Evolutionary conservation across 225 moss, liverwort and hornwort species (phyloP), one percentile per base, ranked within the genome.

Genomic region (Neckera pumila): DNA sequence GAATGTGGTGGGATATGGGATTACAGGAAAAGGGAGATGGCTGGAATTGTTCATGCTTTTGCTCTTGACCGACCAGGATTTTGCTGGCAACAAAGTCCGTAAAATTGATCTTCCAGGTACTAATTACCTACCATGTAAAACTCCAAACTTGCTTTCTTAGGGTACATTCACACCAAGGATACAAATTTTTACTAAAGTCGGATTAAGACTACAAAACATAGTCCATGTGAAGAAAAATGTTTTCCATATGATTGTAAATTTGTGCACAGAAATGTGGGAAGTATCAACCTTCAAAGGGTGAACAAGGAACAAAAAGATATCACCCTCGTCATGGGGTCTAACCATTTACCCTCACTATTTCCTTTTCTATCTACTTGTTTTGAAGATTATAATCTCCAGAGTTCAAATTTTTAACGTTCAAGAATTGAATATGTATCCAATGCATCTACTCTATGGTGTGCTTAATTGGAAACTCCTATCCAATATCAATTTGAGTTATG

Each of bases 281-380:
- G 22, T 53, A 36, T 22, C 34, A 22, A 53, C 14, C 9, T 78
- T 56, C 10, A 23, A 23, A 56, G 56, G 3, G 2, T 0, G 0
- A 56, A 16, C 11, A 26, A 36, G 54, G 53, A 54, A 54, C 9
- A 25, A 25, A 54, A n/a, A 10, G 22, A 7, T 4, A 10, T 54
- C 1, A 15, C 10, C n/a, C 10, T 56, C 56, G 1, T 56, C 3
- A 0, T 1, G 2, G 31, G 31, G 1, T 77, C 10, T 22, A 25
- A 77, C 7, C 7, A n/a, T n/a, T n/a, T n/a, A 54, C 36, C 15
- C 7, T 51, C 51, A 51, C 51, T 51, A 51, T 51, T 51, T 51
- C 51, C 51, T 75, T 73, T 72, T 10, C 16, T 43, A 43, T 28
- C 28, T 45, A 45, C 49, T 21, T 12, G 3, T 33, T 49, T 49